Conservation (phyloP, 164 flowering plant species). For the Piper betle region DNA sequence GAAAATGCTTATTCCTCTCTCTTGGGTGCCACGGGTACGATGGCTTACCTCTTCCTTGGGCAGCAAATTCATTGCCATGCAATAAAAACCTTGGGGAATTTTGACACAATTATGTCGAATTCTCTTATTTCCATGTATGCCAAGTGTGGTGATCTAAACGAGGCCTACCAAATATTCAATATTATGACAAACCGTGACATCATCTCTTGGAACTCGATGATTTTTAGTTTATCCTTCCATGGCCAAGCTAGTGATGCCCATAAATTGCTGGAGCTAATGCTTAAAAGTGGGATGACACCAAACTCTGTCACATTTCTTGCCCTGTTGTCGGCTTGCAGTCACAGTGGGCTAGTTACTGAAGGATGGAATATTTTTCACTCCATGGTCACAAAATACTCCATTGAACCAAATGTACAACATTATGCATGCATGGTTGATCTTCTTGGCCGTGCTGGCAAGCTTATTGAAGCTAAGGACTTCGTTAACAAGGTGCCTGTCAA, state of each 20-base stretch:
- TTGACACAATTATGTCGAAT: constrained; percentile 30
- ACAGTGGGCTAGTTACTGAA: constrained; percentile 23
- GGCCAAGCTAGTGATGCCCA: no score
- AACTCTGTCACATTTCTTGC: constrained; percentile 35
- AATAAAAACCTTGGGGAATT: constrained; percentile 16
- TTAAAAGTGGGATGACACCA: constrained; percentile 17
- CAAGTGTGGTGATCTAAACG: constrained; percentile 38
- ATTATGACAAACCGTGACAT: constrained; percentile 25
- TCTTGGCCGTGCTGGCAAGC: no score
- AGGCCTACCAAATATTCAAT: constrained; percentile 21
- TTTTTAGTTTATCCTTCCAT: constrained; percentile 28
- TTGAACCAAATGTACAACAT: constrained; percentile 29
- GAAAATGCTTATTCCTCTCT: constrained; percentile 31
- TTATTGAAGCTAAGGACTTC: no score
- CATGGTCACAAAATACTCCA: constrained; percentile 16
- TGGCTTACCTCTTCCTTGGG: constrained; percentile 35
- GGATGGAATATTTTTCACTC: constrained; percentile 26
- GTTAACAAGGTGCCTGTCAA: no score
- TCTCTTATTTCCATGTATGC: constrained; percentile 50
- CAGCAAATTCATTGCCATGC: constrained; percentile 32
- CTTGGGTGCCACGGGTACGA: constrained; percentile 46
- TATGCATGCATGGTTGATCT: constrained; percentile 17
- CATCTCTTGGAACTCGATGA: constrained; percentile 63
- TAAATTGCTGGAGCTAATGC: constrained; percentile 24
- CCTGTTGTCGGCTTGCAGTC: constrained; percentile 33